phyloP scores from a whole-genome alignment of 768 basidiomycete genomes.

The Brasilioporus rufonigricans region DNA sequence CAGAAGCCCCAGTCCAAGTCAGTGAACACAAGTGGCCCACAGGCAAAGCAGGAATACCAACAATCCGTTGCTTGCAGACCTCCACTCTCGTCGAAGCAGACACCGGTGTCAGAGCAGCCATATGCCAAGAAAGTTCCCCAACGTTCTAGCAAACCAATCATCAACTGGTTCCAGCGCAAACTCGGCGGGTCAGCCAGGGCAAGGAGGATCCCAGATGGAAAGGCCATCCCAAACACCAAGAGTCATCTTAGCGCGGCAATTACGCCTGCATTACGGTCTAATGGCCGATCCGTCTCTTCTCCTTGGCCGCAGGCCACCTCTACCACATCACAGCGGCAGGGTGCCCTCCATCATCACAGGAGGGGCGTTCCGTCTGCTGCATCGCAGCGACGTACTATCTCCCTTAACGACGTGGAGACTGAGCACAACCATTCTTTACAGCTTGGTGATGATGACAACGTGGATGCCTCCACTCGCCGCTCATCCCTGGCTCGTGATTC shows the following conservation, averaged over 20 bases:
- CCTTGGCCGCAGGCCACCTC: constrained; percentile 23
- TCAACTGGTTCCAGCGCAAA: constrained; percentile 90
- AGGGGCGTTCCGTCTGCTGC: constrained; percentile 21
- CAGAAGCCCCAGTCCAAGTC: constrained; percentile 17
- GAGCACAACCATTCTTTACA: constrained; percentile 37
- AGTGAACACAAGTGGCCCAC: constrained; percentile 4
- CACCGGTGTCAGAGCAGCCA: constrained; percentile 33
- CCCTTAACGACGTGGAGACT: constrained; percentile 59
- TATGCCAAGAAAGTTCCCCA: constrained; percentile 60
- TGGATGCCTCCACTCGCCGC: constrained; percentile 47
- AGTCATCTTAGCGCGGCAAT: constrained; percentile 10
- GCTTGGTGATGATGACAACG: constrained; percentile 37
- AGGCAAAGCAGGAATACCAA: constrained; percentile 14
- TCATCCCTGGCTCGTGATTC: constrained; percentile 71
- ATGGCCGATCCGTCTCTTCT: constrained; percentile 30
- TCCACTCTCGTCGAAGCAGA: constrained; percentile 21
- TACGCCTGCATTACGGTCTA: constrained; percentile 18
- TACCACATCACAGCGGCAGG: constrained; percentile 28
- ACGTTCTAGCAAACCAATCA: constrained; percentile 79
- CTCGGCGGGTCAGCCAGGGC: constrained; percentile 64
- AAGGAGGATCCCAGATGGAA: constrained; percentile 46
- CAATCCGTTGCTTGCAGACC: constrained; percentile 18
- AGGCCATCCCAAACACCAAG: constrained; percentile 13
- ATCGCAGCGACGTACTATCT: constrained; percentile 56
- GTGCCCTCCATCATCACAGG: constrained; percentile 13